phyloP scores from a whole-genome alignment of 176 grass and related monocot genomes.

The Coix lacrymajobi region DNA sequence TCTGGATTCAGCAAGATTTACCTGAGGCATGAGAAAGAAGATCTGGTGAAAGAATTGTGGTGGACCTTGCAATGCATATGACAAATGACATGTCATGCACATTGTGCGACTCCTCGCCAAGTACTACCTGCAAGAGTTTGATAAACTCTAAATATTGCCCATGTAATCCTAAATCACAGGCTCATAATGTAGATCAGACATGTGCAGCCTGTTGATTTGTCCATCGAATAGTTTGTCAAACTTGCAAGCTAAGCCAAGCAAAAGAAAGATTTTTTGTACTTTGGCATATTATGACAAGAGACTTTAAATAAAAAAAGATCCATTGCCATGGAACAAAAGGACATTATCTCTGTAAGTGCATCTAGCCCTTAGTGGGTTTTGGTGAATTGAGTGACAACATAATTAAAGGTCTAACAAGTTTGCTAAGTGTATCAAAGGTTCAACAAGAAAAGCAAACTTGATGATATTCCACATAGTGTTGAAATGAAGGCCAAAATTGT shows the following conservation, averaged over 20 bases:
- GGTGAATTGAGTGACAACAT: too few relatives aligned
- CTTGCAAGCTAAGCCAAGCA: neutral
- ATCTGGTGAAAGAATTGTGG: conserved; percentile 29
- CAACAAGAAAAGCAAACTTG: too few relatives aligned
- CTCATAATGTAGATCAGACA: neutral
- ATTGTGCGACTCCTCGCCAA: conserved; percentile 53
- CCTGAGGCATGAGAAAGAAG: conserved; percentile 55
- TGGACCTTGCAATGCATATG: conserved; percentile 45
- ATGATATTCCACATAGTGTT: too few relatives aligned
- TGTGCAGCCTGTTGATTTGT: neutral
- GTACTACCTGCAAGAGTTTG: conserved; percentile 40
- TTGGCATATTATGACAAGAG: conserved; percentile 14
- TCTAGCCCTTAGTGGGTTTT: too few relatives aligned
- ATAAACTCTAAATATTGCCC: neutral
- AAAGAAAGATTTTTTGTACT: neutral
- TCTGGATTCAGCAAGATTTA: conserved; percentile 14
- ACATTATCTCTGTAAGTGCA: neutral
- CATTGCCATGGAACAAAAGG: neutral
- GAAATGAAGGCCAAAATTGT: too few relatives aligned
- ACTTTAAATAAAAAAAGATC: neutral
- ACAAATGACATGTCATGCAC: conserved; percentile 57
- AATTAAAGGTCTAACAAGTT: too few relatives aligned
- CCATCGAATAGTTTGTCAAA: neutral
- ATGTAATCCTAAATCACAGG: neutral
- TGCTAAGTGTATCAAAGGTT: too few relatives aligned